These are phyloP conservation scores for Podospora appendiculata DNA, from an alignment of 495 filamentous ascomycete species.

Conservation along the genomic window DNA sequence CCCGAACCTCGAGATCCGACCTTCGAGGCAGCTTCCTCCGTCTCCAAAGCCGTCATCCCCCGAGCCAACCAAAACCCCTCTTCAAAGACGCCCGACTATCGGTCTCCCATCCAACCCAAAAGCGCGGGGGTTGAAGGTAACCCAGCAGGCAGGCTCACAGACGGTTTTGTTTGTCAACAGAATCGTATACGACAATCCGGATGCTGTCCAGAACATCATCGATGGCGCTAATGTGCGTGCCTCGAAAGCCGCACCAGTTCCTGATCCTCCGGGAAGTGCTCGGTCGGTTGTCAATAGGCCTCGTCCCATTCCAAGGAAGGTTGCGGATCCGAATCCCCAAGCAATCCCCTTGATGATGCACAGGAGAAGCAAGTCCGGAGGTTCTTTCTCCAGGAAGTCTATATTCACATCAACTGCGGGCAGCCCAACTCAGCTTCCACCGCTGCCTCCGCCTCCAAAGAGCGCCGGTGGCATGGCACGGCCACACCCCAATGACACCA, in stretches of 20 bases:
- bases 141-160: conserved; percentile 20
- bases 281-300: conserved; percentile 42
- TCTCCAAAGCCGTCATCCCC: conserved; percentile 22
- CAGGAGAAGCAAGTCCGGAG: conserved; percentile 36
- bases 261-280: conserved; percentile 15
- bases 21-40: conserved; percentile 22
- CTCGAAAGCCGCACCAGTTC: conserved; percentile 12
- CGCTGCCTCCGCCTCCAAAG: conserved; percentile 37
- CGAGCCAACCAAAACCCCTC: conserved; percentile 29
- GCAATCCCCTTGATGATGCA: conserved; percentile 21
- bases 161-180: conserved; percentile 47
- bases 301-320: conserved; percentile 42
- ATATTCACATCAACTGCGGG: conserved; percentile 34
- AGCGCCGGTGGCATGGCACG: conserved; percentile 21
- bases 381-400: conserved; percentile 35
- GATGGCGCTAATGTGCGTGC: conserved; percentile 23
- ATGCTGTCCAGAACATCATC: conserved; percentile 37
- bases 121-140: conserved; percentile 30
- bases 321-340: conserved; percentile 24
- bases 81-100: conserved; percentile 39
- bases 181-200: conserved; percentile 42
- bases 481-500: conserved; percentile 36
- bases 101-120: conserved; percentile 44
- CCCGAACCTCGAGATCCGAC: conserved; percentile 19
- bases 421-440: conserved; percentile 40